phyloP scores from a whole-genome alignment of 2,329 filamentous ascomycete species.

The Lecanicillium sp. region DNA sequence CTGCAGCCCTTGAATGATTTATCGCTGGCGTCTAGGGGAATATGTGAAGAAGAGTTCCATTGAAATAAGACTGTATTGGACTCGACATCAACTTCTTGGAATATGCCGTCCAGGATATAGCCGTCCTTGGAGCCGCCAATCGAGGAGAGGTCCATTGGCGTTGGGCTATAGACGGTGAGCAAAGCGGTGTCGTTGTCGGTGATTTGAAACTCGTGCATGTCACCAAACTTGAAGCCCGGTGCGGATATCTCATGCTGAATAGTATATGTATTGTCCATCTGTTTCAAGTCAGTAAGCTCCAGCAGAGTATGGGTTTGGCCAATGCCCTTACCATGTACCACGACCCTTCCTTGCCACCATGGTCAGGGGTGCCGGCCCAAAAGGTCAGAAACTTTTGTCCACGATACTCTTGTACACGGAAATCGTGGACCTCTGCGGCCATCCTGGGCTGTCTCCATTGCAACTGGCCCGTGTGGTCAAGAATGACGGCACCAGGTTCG shows the following conservation, averaged over 20 bases:
- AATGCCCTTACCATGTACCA: slow-evolving; percentile 37
- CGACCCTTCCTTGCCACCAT: slow-evolving; percentile 33
- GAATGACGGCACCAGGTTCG: slow-evolving; percentile 12
- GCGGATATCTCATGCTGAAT: slow-evolving; percentile 5
- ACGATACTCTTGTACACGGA: slow-evolving; percentile 14
- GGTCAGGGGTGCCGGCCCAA: slow-evolving; percentile 31
- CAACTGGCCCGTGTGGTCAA: slow-evolving; percentile 18
- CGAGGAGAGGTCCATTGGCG: slow-evolving; percentile 26
- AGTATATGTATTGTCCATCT: slow-evolving; percentile 9
- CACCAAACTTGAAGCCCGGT: slow-evolving; percentile 14
- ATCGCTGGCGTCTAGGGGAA: slow-evolving; percentile 4
- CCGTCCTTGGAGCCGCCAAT: slow-evolving; percentile 13
- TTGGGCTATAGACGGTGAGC: slow-evolving; percentile 26
- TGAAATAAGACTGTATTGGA: slow-evolving; percentile 38
- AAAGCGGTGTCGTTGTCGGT: slow-evolving; percentile 27
- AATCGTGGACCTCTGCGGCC: slow-evolving; percentile 7
- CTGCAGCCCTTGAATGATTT: slow-evolving; percentile 7
- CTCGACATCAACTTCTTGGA: slow-evolving; percentile 36
- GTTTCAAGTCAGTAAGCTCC: too few species aligned
- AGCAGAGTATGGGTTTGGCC: too few species aligned
- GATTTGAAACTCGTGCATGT: slow-evolving; percentile 31
- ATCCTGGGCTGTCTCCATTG: slow-evolving; percentile 17
- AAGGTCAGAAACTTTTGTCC: slow-evolving; percentile 13
- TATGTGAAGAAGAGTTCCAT: slow-evolving; percentile 24
- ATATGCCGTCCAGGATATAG: slow-evolving; percentile 18